phyloP scores from a whole-genome alignment of 1,139 yeast species.

The Candida neerlandica region DNA sequence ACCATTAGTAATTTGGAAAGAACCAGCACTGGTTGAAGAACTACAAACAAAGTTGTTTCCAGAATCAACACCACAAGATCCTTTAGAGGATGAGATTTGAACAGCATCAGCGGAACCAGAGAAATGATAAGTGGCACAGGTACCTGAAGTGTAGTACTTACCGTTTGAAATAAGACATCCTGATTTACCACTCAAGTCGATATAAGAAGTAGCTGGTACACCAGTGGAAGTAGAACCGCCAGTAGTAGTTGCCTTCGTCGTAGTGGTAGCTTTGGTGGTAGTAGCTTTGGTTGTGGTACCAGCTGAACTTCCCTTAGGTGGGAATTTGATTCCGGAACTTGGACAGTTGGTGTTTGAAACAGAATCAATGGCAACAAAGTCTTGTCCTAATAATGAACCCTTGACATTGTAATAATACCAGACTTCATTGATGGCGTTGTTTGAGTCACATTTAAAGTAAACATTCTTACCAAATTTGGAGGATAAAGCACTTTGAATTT shows the following conservation, averaged over 20 bases:
- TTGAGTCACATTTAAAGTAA: conserved; percentile 62
- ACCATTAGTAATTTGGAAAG: conserved; percentile 50
- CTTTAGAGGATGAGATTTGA: conserved; percentile 65
- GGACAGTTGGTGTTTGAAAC: conserved; percentile 60
- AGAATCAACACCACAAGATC: conserved; percentile 62
- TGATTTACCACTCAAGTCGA: conserved; percentile 56
- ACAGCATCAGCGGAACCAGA: conserved; percentile 64
- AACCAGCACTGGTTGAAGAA: conserved; percentile 27
- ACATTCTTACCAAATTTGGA: conserved; percentile 62
- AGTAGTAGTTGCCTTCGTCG: too few relatives aligned
- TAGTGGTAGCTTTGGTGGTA: conserved; percentile 15
- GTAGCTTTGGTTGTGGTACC: conserved; percentile 18
- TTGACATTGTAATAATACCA: conserved; percentile 84
- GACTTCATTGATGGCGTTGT: conserved; percentile 72
- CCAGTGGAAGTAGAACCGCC: conserved; percentile 26
- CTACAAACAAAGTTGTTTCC: conserved; percentile 36
- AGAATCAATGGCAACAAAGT: conserved; percentile 66
- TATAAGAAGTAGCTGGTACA: conserved; percentile 32
- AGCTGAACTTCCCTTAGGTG: conserved; percentile 55
- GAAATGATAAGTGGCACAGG: conserved; percentile 71
- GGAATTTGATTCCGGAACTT: conserved; percentile 64
- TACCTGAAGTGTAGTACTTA: conserved; percentile 77
- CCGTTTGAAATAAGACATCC: conserved; percentile 89
- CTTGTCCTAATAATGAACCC: conserved; percentile 71
- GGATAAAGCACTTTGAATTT: conserved; percentile 64